Conservation (phyloP, 805 yeast species). For the Kodamaea restingae region DNA sequence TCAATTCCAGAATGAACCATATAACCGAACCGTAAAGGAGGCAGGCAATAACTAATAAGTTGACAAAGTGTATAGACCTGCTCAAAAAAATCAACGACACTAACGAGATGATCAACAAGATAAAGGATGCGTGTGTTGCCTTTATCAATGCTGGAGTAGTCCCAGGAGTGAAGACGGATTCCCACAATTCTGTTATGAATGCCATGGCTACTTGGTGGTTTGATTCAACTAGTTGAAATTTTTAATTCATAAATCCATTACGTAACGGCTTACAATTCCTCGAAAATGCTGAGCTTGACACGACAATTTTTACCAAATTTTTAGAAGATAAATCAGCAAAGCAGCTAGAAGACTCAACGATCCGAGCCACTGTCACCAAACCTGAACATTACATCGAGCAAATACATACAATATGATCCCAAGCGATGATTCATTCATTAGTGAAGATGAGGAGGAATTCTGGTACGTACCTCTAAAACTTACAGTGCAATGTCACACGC, state of each 20-base stretch:
- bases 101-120: constrained; percentile 56
- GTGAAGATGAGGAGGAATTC: constrained; percentile 78
- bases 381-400: not conserved
- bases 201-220: constrained; percentile 18
- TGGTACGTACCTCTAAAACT: constrained; percentile 40
- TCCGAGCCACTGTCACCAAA: not conserved
- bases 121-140: constrained; percentile 86
- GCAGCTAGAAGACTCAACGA: not conserved
- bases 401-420: constrained; percentile 23
- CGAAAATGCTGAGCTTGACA: constrained; percentile 1
- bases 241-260: not conserved
- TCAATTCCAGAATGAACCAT: constrained; percentile 81
- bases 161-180: constrained; percentile 89
- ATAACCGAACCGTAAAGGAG: constrained; percentile 74
- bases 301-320: constrained; percentile 6
- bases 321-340: constrained; percentile 3
- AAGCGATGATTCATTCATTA: constrained; percentile 53
- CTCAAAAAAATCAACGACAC: constrained; percentile 55
- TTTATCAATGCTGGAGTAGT: constrained; percentile 82
- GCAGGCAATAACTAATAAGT: constrained; percentile 52
- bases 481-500: not conserved
- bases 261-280: constrained; percentile 1
- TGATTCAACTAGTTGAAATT: not conserved
- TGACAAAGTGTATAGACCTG: constrained; percentile 62
- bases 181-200: constrained; percentile 74